Evolutionary conservation across 1,139 yeast species (phyloP).

Genomic region (Citeromyces hawaiiensis): DNA sequence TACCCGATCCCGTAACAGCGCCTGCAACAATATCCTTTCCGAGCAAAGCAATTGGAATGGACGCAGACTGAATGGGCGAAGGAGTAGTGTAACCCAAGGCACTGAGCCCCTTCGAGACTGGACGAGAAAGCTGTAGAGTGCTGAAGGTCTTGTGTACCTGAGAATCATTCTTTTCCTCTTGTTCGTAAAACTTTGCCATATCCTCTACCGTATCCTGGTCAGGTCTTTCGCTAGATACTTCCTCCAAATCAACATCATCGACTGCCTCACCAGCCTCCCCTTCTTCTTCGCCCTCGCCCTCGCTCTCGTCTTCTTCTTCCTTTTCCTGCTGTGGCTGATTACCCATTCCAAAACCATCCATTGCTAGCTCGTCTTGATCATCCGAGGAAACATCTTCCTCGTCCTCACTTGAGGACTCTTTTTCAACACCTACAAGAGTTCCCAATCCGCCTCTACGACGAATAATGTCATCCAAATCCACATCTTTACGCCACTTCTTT

Average conservation of each 20-base stretch:
- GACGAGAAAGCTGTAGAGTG: constrained; percentile 74
- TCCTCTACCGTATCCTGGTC: constrained; percentile 59
- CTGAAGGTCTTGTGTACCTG: constrained; percentile 54
- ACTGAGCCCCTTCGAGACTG: constrained; percentile 71
- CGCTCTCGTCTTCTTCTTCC: constrained; percentile 18
- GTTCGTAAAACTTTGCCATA: constrained; percentile 49
- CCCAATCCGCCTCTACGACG: constrained; percentile 69
- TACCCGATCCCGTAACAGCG: constrained; percentile 99
- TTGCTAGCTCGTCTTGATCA: constrained; percentile 43
- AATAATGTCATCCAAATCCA: constrained; percentile 79
- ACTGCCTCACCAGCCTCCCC: constrained; percentile 16
- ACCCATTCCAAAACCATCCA: constrained; percentile 72
- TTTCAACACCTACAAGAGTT: constrained; percentile 6
- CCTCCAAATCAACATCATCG: constrained; percentile 17
- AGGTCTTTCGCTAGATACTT: constrained; percentile 17
- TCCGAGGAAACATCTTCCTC: constrained; percentile 13
- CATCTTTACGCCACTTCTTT: constrained; percentile 33
- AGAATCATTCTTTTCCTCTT: constrained; percentile 31
- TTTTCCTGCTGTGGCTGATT: constrained; percentile 19
- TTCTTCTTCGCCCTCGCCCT: constrained; percentile 21
- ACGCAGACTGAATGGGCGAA: constrained; percentile 87
- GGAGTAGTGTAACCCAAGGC: constrained; percentile 76
- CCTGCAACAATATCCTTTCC: constrained; percentile 98
- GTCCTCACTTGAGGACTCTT: constrained; percentile 7
- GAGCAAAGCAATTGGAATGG: constrained; percentile 82